Conservation (phyloP, 768 basidiomycete species). For the Hemileccinum impolitum region DNA sequence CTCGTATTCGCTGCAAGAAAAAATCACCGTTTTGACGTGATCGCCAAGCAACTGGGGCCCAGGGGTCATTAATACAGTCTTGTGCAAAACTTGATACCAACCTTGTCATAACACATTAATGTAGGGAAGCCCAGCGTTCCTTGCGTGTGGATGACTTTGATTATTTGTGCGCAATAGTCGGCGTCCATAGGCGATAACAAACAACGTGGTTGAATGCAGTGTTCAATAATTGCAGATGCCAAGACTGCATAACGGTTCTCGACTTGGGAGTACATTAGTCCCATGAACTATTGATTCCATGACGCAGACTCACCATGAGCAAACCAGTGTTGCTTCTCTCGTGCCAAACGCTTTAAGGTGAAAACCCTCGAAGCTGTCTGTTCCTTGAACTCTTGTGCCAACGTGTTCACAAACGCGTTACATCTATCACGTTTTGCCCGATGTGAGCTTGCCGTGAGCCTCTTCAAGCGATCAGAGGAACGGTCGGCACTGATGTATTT, state of each 20-base stretch:
- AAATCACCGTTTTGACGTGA: slow-evolving; percentile 79
- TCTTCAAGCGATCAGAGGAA: slow-evolving; percentile 60
- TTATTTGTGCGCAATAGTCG: slow-evolving; percentile 88
- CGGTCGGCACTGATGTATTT: slow-evolving; percentile 66
- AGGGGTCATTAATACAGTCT: slow-evolving; percentile 1
- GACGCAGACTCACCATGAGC: slow-evolving; percentile 44
- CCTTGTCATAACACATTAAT: slow-evolving; percentile 80
- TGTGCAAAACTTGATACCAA: slow-evolving; percentile 26
- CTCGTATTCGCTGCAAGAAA: slow-evolving; percentile 95
- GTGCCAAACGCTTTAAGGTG: slow-evolving; percentile 70
- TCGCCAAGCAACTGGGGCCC: slow-evolving; percentile 70
- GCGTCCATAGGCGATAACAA: slow-evolving; percentile 97
- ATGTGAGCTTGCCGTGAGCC: slow-evolving; percentile 55
- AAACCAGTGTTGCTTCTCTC: slow-evolving; percentile 85
- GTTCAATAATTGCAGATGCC: slow-evolving; percentile 69
- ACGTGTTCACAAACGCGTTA: slow-evolving; percentile 52
- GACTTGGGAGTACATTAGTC: slow-evolving; percentile 19
- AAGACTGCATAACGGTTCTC: slow-evolving; percentile 43
- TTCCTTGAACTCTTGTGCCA: slow-evolving; percentile 71
- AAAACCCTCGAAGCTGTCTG: slow-evolving; percentile 69
- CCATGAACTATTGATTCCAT: neutral
- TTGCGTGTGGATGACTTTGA: slow-evolving; percentile 80
- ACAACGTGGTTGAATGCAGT: slow-evolving; percentile 90
- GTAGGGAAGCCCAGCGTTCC: slow-evolving; percentile 92
- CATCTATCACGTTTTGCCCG: slow-evolving; percentile 64